Evolutionary conservation across 2,329 filamentous ascomycete species (phyloP).

Genomic region (Colletotrichum karsti): DNA sequence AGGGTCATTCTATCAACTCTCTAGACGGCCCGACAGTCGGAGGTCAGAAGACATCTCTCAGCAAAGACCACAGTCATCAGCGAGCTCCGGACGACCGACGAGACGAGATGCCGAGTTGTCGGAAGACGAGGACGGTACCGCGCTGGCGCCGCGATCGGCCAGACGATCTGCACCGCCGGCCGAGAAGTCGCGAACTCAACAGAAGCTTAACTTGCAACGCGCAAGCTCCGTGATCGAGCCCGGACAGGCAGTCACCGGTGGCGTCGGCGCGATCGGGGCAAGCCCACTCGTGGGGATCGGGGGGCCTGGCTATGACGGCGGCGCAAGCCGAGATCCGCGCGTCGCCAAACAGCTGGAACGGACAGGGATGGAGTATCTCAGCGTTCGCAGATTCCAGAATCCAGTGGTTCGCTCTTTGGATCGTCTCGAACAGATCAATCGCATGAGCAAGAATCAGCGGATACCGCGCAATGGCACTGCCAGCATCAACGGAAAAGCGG

Average conservation of each 20-base stretch:
- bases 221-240: constrained; percentile 78
- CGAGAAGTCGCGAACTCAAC: constrained; percentile 74
- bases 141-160: constrained; percentile 54
- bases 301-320: constrained; percentile 62
- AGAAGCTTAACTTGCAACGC: constrained; percentile 79
- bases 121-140: constrained; percentile 50
- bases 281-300: constrained; percentile 61
- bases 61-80: constrained; percentile 52
- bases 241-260: constrained; percentile 52
- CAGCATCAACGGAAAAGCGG: constrained; percentile 46
- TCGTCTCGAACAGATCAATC: constrained; percentile 43
- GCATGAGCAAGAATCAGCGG: constrained; percentile 56
- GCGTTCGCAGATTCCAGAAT: constrained; percentile 77
- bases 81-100: constrained; percentile 39
- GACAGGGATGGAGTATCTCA: constrained; percentile 77
- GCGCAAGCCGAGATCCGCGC: constrained; percentile 64
- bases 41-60: constrained; percentile 41
- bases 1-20: constrained; percentile 59
- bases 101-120: constrained; percentile 7
- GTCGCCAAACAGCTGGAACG: constrained; percentile 73
- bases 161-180: constrained; percentile 51
- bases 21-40: constrained; percentile 36
- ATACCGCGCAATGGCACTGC: constrained; percentile 53
- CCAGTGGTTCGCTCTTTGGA: constrained; percentile 71
- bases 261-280: constrained; percentile 49